Evolutionary conservation across 495 filamentous ascomycete genomes (phyloP).

Genomic region (Penicillium arizonense): DNA sequence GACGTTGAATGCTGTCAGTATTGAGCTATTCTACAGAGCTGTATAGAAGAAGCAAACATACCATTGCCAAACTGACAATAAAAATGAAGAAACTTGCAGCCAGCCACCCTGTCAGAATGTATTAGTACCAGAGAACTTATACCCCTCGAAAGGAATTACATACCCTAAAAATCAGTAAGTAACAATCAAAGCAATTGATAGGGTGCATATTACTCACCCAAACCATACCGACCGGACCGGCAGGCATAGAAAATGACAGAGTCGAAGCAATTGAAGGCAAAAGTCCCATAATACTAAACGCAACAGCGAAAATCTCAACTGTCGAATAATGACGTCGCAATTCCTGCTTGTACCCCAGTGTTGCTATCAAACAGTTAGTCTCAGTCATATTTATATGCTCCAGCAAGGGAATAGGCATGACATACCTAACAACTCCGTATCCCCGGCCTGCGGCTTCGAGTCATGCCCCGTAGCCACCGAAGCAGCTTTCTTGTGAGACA

Average conservation of each 20-base stretch:
- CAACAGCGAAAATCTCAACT: slow-evolving; percentile 67
- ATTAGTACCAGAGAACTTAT: slow-evolving; percentile 4
- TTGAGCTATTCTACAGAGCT: neutral
- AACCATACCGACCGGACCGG: slow-evolving; percentile 68
- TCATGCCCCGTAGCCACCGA: slow-evolving; percentile 3
- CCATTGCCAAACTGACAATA: slow-evolving; percentile 65
- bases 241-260: slow-evolving; percentile 62
- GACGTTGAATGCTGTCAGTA: neutral
- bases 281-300: slow-evolving; percentile 72
- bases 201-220: slow-evolving; percentile 56
- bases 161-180: slow-evolving; percentile 25
- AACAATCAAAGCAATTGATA: neutral
- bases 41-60: slow-evolving; percentile 13
- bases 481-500: slow-evolving; percentile 5
- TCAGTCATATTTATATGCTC: slow-evolving; percentile 2
- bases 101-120: slow-evolving; percentile 53
- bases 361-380: slow-evolving; percentile 15
- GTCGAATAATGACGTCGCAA: slow-evolving; percentile 64
- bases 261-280: slow-evolving; percentile 70
- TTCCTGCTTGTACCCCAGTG: slow-evolving; percentile 70
- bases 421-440: slow-evolving; percentile 34
- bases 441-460: slow-evolving; percentile 18
- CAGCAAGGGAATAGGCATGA: neutral
- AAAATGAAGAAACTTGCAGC: slow-evolving; percentile 61
- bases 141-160: neutral